These are phyloP conservation scores for Dryas drummondii DNA, from an alignment of 306 rosid species.

Conservation along the genomic window DNA sequence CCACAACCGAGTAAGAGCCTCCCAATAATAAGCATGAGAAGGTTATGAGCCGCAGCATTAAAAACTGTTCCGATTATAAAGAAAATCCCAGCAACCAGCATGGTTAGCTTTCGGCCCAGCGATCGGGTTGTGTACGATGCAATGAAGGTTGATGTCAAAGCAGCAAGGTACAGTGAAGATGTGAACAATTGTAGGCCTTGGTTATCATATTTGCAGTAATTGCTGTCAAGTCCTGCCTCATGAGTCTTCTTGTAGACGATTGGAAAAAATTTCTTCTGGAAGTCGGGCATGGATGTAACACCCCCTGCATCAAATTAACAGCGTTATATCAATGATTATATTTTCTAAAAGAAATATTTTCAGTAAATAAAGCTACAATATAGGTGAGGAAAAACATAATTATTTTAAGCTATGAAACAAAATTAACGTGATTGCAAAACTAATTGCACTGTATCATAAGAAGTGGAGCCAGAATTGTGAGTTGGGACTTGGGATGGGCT, in stretches of 20 bases:
- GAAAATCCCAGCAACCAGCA: slow-evolving; percentile 5
- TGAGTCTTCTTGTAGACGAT: slow-evolving; percentile 28
- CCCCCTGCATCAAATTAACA: slow-evolving; percentile 13
- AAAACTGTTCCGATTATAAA: slow-evolving; percentile 1
- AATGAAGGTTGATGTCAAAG: slow-evolving; percentile 22
- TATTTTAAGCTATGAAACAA: no score
- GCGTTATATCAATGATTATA: no score
- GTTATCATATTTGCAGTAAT: slow-evolving; percentile 35
- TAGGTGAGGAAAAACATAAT: no score
- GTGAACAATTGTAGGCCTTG: slow-evolving; percentile 30
- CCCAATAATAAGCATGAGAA: slow-evolving; percentile 14
- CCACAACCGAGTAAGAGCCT: slow-evolving; percentile 12
- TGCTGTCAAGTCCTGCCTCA: slow-evolving; percentile 9
- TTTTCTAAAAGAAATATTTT: neutral
- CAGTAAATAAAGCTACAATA: no score
- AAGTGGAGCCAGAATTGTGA: no score
- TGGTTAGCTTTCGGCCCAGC: slow-evolving; percentile 14
- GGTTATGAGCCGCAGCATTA: slow-evolving; percentile 12
- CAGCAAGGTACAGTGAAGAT: slow-evolving; percentile 32
- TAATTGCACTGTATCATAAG: no score
- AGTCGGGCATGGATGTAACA: slow-evolving; percentile 35
- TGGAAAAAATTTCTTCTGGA: slow-evolving; percentile 27
- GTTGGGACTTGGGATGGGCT: no score
- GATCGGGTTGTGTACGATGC: slow-evolving; percentile 30
- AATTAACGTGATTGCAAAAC: no score